Conservation (phyloP, 176 grass and related monocot genomes). For the Eragrostis nindensis region DNA sequence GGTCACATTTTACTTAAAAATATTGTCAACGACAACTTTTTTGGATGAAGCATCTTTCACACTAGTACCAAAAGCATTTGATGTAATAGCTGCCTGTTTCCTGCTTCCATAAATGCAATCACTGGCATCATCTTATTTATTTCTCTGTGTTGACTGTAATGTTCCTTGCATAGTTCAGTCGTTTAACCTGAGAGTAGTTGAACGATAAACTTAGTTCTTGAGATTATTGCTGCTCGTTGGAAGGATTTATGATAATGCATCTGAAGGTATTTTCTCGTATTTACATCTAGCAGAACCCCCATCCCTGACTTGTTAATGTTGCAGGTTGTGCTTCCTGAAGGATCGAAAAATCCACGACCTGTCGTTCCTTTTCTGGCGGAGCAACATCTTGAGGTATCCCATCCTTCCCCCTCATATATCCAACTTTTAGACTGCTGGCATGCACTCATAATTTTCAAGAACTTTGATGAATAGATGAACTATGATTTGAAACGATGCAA, state of each 20-base stretch:
- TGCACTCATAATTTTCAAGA: neutral
- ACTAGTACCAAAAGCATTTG: constrained; percentile 4
- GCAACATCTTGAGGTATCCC: constrained; percentile 65
- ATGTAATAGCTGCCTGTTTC: constrained; percentile 5
- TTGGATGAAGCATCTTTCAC: constrained; percentile 27
- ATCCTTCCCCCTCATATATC: neutral
- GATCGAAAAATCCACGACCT: constrained; percentile 65
- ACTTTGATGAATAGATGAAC: neutral
- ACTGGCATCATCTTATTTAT: neutral
- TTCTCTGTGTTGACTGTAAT: constrained; percentile 5
- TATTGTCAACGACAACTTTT: constrained; percentile 5
- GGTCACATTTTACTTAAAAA: neutral
- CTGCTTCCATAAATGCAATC: neutral
- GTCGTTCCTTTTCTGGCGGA: constrained; percentile 65
- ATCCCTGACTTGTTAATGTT: constrained; percentile 14
- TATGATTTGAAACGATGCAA: neutral
- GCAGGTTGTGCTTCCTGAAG: constrained; percentile 82
- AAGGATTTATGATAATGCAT: neutral
- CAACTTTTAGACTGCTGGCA: neutral
- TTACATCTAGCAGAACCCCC: constrained; percentile 9
- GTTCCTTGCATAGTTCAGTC: constrained; percentile 11
- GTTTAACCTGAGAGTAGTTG: constrained; percentile 9
- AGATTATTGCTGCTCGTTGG: constrained; percentile 13
- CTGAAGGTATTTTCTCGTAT: neutral
- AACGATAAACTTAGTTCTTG: neutral